Percentiles rank a stretch among this genome's conserved stretches.
Conservation (phyloP, 495 filamentous ascomycete genomes). For the Lophium mytilinum region DNA sequence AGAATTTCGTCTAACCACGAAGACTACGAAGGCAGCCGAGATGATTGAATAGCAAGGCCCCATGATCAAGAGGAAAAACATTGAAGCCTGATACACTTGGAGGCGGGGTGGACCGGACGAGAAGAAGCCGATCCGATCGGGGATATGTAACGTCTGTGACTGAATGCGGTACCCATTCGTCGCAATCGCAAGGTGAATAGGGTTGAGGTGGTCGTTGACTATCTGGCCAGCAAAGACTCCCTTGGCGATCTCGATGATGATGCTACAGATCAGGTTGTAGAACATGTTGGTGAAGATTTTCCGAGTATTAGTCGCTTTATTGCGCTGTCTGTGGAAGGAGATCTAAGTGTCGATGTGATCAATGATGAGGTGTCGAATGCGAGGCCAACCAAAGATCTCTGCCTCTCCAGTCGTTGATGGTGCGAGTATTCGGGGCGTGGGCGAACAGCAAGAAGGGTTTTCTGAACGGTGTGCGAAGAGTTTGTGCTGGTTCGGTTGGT, state of each 20-base stretch:
- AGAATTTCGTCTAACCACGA: no score
- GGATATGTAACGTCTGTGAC: conserved; percentile 28
- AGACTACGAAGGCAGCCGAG: no score
- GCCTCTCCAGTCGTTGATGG: no score
- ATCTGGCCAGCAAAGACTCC: conserved; percentile 10
- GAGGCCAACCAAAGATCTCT: no score
- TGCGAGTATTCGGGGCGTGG: no score
- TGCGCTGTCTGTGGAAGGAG: no score
- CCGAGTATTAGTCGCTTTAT: no score
- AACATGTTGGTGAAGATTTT: conserved; percentile 10
- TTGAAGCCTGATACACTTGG: conserved; percentile 20
- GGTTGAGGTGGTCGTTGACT: conserved; percentile 33
- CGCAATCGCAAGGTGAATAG: conserved; percentile 26
- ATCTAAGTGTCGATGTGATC: no score
- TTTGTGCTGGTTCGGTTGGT: no score
- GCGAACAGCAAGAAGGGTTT: no score
- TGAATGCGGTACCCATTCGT: conserved; percentile 31
- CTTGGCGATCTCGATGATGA: background rate
- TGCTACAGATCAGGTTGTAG: conserved; percentile 3
- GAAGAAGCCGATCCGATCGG: conserved; percentile 29
- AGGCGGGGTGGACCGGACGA: conserved; percentile 28
- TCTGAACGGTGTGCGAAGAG: no score
- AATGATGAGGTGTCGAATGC: no score
- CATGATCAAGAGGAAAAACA: background rate
- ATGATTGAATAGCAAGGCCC: background rate